A percentile compares a stretch with the other conserved stretches of the same genome.
These are phyloP conservation scores for Candida glucosophila DNA, from an alignment of 1,139 yeast genomes.

Conservation along the genomic window DNA sequence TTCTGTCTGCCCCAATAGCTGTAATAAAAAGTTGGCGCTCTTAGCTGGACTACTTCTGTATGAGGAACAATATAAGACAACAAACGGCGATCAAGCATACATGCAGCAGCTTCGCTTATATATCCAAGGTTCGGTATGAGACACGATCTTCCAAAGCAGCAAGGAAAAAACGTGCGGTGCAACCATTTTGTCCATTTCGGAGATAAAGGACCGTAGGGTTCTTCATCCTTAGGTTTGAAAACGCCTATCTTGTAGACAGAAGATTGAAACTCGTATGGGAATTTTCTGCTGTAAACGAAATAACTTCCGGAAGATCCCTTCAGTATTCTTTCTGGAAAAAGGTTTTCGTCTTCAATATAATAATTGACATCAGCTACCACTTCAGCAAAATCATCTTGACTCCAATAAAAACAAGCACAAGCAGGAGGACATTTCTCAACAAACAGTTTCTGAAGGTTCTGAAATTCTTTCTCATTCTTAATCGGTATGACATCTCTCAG, in stretches of 20 bases:
- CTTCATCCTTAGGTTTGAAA: conserved; percentile 76
- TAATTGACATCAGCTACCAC: conserved; percentile 13
- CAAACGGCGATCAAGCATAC: conserved; percentile 52
- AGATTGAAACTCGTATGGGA: conserved; percentile 5
- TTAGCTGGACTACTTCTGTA: conserved; percentile 49
- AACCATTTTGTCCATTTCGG: conserved; percentile 82
- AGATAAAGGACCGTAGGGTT: conserved; percentile 70
- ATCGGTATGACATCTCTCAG: conserved; percentile 10
- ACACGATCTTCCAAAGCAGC: conserved; percentile 70
- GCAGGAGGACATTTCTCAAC: conserved; percentile 10
- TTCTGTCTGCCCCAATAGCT: conserved; percentile 38
- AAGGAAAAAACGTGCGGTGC: conserved; percentile 67
- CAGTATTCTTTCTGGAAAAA: conserved; percentile 44
- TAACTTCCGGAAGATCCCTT: conserved; percentile 72
- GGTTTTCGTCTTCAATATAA: conserved; percentile 15
- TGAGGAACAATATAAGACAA: conserved; percentile 56
- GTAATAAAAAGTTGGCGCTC: conserved; percentile 50
- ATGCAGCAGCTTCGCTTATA: conserved; percentile 66
- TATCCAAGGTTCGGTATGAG: conserved; percentile 68
- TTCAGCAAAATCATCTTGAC: conserved; percentile 12
- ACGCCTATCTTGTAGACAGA: conserved; percentile 35
- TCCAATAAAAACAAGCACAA: conserved; percentile 10
- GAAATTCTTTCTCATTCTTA: conserved; percentile 10
- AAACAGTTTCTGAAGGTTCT: conserved; percentile 9
- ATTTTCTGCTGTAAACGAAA: conserved; percentile 34